Percentiles rank a stretch among this genome's conserved stretches.
Evolutionary conservation across 202 grass and related monocot species (phyloP).

Genomic region (Hordeum pubiflorum): DNA sequence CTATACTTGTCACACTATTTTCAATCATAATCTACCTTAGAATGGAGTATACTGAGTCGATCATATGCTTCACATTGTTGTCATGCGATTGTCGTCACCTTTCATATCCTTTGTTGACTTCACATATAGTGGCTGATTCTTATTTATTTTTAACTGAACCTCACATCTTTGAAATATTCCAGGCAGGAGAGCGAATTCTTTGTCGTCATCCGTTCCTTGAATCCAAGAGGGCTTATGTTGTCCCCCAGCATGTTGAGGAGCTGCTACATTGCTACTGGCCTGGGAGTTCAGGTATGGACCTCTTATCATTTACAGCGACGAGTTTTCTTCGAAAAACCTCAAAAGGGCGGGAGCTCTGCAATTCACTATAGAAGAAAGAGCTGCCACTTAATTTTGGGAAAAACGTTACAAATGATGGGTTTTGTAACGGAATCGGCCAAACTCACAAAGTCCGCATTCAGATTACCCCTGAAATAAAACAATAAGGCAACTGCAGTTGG

Average conservation of each 20-base stretch:
- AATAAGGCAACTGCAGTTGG: neutral
- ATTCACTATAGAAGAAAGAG: neutral
- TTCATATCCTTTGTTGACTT: slow-evolving; percentile 10
- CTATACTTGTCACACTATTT: slow-evolving; percentile 1
- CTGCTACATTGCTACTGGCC: slow-evolving; percentile 87
- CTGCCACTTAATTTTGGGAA: neutral
- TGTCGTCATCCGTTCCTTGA: slow-evolving; percentile 92
- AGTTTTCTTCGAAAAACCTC: neutral
- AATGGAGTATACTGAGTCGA: neutral
- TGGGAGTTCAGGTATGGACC: slow-evolving; percentile 62
- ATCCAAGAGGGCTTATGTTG: slow-evolving; percentile 96
- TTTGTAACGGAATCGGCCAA: neutral
- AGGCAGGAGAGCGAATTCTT: slow-evolving; percentile 86
- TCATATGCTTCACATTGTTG: neutral
- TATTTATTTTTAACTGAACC: slow-evolving; percentile 18
- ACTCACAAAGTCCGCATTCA: neutral
- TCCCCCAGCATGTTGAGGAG: slow-evolving; percentile 84
- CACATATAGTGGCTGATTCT: neutral
- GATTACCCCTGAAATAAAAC: neutral
- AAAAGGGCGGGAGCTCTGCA: neutral
- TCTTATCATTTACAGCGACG: slow-evolving; percentile 6
- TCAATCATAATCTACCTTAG: slow-evolving; percentile 6
- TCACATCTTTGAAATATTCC: slow-evolving; percentile 24
- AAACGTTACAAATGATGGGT: neutral
- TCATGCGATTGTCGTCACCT: neutral